Evolutionary conservation across 257 asterid genomes (phyloP).

Genomic region (Fraxinus americana): DNA sequence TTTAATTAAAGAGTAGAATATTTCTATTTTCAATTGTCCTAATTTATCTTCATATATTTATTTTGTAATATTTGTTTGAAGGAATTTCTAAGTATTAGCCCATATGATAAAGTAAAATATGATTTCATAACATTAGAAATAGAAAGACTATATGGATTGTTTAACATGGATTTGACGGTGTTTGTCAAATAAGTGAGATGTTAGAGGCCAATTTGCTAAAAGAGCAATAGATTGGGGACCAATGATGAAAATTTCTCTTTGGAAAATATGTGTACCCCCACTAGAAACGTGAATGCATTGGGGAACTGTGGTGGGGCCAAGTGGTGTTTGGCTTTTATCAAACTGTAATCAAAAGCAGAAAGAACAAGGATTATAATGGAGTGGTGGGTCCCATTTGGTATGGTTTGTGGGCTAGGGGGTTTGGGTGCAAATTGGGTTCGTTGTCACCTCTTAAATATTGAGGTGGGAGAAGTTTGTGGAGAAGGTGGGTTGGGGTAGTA

Average conservation of each 20-base stretch:
- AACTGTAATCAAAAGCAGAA: neutral
- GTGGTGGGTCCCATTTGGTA: neutral
- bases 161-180: neutral
- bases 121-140: too few relatives aligned
- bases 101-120: too few relatives aligned
- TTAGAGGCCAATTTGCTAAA: neutral
- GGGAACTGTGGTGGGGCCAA: neutral
- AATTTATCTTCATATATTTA: too few relatives aligned
- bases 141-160: neutral
- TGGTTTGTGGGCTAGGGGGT: neutral
- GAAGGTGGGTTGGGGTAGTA: neutral
- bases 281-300: constrained; percentile 27
- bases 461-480: neutral
- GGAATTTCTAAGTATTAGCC: too few relatives aligned
- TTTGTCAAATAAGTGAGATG: neutral
- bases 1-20: too few relatives aligned
- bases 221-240: neutral
- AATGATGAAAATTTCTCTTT: neutral
- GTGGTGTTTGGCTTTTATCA: neutral
- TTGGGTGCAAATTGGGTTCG: constrained; percentile 5
- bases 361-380: neutral
- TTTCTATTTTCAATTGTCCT: too few relatives aligned
- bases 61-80: too few relatives aligned
- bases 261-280: constrained; percentile 26
- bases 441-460: neutral